Percentiles rank a stretch among this genome's conserved stretches.
These are phyloP conservation scores for Ricinus communis DNA, from an alignment of 345 rosid genomes.

Conservation along the genomic window DNA sequence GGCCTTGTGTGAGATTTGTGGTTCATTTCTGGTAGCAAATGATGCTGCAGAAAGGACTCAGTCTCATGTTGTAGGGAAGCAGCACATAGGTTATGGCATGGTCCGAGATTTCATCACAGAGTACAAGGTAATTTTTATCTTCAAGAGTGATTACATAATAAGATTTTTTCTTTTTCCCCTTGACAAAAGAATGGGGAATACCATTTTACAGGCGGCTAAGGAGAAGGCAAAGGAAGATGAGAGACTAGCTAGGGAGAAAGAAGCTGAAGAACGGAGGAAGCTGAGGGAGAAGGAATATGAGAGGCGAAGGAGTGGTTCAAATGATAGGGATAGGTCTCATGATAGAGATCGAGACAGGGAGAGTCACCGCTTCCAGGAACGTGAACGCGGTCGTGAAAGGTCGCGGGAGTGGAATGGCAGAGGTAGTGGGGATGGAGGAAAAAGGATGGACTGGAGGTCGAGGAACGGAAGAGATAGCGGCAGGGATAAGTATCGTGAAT, in stretches of 20 bases:
- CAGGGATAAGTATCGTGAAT: constrained; percentile 54
- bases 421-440: constrained; percentile 55
- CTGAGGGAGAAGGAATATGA: constrained; percentile 72
- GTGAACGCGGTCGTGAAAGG: constrained; percentile 64
- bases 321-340: constrained; percentile 64
- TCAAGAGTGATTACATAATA: constrained; percentile 11
- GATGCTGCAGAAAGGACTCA: constrained; percentile 97
- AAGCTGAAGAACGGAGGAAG: constrained; percentile 70
- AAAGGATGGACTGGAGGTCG: constrained; percentile 58
- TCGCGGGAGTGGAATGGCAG: constrained; percentile 57
- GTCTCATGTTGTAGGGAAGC: constrained; percentile 95
- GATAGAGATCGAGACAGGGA: constrained; percentile 61
- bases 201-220: constrained; percentile 59
- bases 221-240: constrained; percentile 89
- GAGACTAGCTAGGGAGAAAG: constrained; percentile 76
- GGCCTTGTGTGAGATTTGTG: constrained; percentile 96
- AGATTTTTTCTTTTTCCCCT: constrained; percentile 8
- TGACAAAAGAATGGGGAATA: constrained; percentile 13
- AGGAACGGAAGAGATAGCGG: constrained; percentile 69
- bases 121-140: constrained; percentile 55
- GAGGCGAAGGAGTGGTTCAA: constrained; percentile 62
- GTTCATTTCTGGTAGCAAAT: constrained; percentile 95
- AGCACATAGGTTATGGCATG: constrained; percentile 96
- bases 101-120: constrained; percentile 87
- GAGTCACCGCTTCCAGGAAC: constrained; percentile 54